Base-by-base conservation (phyloP, 2,329 filamentous ascomycete species). In the Cladophialophora bantiana region DNA sequence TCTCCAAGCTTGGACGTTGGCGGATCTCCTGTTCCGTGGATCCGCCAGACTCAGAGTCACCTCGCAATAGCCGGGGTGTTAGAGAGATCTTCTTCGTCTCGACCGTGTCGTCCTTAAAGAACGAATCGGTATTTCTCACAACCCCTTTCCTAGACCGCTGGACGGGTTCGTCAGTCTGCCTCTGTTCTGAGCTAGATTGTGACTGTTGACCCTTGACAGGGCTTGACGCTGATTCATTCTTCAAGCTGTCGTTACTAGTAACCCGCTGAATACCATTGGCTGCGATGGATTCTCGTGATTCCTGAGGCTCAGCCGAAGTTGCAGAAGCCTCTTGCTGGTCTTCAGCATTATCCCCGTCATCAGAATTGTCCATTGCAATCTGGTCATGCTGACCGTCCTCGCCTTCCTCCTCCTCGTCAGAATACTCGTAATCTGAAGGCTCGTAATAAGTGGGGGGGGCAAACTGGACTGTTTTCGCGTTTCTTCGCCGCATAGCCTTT, bases 1-100 rank as follows among this genome's bases (percentile, higher is more conserved):
- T 89, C 70, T 97, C 93, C 54, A 96, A 82, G 75, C 92, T 94
- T 77, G 86, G 82, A 59, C 87, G 84, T 63, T 84, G 81, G 77
- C 85, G 87, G 66, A 73, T 67, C 70, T 78, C 31, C 96, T 93
- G 73, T 97, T 95, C 54, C 93, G 89, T 55, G 97, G 83, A 64
- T 97, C 81, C 73, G 95, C 96, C 2, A 94, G 95, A 3, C 93
- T 99, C 72, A 10, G 82, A 82, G 70, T 97, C 94, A 72, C 98
- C 94, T 50, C 94, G 89, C 48, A 98, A 82, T 61, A 99, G 81
- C 73, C 96, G 96, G 1, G 95, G 95, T 3, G 95, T 99, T 53
- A 99, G 86, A 0, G 94, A 96, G 72, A 99, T 98, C 82, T 98
- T 98, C 79, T 96, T 93, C 2, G 95, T 97, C 78, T 98, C 95